These are phyloP conservation scores for Crithidia sp. DNA, from an alignment of 208 protist species.

Conservation along the genomic window DNA sequence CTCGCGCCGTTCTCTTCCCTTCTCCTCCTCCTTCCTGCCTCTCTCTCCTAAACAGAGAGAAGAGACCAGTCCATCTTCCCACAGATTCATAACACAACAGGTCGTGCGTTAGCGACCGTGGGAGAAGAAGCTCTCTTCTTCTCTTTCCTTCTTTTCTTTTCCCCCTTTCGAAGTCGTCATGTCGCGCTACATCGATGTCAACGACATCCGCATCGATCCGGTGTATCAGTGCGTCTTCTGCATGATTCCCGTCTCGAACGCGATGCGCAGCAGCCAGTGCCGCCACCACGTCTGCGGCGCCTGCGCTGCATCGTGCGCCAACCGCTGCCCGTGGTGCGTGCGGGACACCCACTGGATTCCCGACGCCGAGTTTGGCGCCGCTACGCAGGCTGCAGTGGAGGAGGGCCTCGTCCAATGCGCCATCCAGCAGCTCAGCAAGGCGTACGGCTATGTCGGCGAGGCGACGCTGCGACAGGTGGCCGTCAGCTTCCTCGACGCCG, in stretches of 20 bases:
- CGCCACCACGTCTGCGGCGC: neutral
- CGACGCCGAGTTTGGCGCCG: neutral
- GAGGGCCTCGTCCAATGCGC: constrained; percentile 2
- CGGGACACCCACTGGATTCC: neutral
- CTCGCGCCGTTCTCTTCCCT: neutral
- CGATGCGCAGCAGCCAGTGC: constrained; percentile 2
- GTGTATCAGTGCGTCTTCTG: constrained; percentile 17
- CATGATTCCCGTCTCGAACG: constrained; percentile 10
- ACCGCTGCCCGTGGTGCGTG: constrained; percentile 10
- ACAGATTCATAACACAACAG: no score
- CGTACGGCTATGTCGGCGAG: constrained; percentile 5
- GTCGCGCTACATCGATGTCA: constrained; percentile 8
- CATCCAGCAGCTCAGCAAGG: neutral
- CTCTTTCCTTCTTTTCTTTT: neutral
- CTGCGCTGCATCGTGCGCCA: constrained; percentile 1
- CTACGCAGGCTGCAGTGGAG: neutral
- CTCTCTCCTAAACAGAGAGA: constrained; percentile 2
- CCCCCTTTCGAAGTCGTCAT: neutral
- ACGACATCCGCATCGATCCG: constrained; percentile 12
- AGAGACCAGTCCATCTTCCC: neutral
- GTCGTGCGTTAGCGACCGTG: no score
- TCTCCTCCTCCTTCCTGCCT: neutral
- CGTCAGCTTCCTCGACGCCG: constrained; percentile 3
- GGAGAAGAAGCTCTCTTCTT: neutral
- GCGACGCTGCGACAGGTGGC: constrained; percentile 1